These are phyloP conservation scores for Emiliania huxleyi DNA, from an alignment of 78 protist genomes.

Conservation along the genomic window DNA sequence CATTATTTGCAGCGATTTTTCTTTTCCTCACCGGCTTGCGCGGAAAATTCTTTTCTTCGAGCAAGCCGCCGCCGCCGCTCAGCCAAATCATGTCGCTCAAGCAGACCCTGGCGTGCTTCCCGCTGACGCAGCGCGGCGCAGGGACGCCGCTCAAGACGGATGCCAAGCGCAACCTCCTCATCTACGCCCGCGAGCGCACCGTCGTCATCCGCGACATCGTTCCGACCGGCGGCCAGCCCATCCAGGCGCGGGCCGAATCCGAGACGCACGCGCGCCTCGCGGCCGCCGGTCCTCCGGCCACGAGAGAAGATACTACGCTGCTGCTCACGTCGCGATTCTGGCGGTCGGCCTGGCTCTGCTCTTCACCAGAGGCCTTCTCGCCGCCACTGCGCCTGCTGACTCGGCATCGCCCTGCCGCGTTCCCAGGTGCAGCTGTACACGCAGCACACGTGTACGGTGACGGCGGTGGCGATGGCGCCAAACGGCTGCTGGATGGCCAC, in stretches of 20 bases:
- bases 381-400: neutral
- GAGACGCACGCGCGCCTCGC: neutral
- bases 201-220: conserved; percentile 66
- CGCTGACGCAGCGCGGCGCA: neutral
- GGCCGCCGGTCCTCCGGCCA: no score
- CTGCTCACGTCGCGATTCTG: no score
- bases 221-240: neutral
- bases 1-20: no score
- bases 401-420: conserved; percentile 24
- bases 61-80: no score
- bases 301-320: no score
- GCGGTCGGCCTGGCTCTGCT: neutral
- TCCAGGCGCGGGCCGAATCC: neutral
- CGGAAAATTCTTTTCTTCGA: no score
- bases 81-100: no score
- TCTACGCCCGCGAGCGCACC: conserved; percentile 70
- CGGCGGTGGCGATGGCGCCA: conserved; percentile 88
- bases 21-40: no score
- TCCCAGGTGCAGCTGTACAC: conserved; percentile 68
- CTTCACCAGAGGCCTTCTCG: neutral
- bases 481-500: conserved; percentile 84
- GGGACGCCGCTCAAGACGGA: neutral
- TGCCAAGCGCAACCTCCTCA: conserved; percentile 72
- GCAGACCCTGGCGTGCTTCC: neutral
- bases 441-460: conserved; percentile 76